Base-by-base conservation (phyloP, 495 filamentous ascomycete genomes). In the Aspergillus bridgeri region DNA sequence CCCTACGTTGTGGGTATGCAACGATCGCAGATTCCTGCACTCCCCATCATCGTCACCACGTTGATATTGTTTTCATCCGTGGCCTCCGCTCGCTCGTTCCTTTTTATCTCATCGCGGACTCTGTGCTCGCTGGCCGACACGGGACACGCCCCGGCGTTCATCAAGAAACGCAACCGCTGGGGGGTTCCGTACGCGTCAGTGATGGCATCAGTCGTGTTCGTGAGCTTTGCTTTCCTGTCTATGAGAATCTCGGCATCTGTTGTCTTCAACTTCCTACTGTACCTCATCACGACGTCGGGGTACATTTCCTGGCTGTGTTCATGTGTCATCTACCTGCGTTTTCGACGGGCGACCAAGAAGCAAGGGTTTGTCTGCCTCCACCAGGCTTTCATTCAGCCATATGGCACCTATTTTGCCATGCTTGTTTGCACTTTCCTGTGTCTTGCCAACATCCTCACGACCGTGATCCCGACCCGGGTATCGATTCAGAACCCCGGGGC, bases 51-150 rank as follows among this genome's bases (percentile, higher is more conserved):
- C 23, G 86, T 87, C 54, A 91, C 88, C 33, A 80, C 84, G 2
- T 75, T 86, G 5, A 89, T 92, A 51, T 78, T 90, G 43, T 83
- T 87, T 9, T 89, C 86, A 3, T 89, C 87, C 2, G 88, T 88
- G 75, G 84, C 83, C 7, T 83, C 83, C 19, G 85, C 78, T 33
- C 86, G 86, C 61, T 80, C 81, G 1, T 86, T 84, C 69, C 73
- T 87, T 17, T 83, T 79, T 62, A 68, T 79, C 8, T 75, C 80
- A 5, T 83, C 81, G 3, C 82, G 83, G n/a, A 72, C 69, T 2
- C 67, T 83, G 21, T 76, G 71, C 56, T 67, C 75, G 7, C 67
- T 83, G 53, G 74, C 82, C 13, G 70, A 83, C 19, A 64, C 70
- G 19, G 78, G 75, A 2, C 73, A 80, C 54, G 79, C 75, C 0